phyloP scores from a whole-genome alignment of 1,139 yeast genomes.

The Hyphopichia fennica region DNA sequence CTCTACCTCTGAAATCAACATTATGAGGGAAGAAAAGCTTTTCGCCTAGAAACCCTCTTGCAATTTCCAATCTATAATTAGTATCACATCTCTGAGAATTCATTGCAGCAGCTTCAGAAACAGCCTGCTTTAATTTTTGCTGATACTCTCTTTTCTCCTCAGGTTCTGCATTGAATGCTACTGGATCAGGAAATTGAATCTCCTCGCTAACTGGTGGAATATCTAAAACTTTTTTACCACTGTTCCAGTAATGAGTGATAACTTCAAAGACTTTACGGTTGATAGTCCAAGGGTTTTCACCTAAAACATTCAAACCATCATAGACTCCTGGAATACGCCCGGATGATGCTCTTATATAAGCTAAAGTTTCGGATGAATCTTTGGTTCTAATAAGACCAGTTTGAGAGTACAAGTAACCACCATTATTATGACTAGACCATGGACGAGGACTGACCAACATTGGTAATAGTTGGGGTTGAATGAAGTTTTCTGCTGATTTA shows the following conservation, averaged over 20 bases:
- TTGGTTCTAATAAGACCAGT: slow-evolving; percentile 69
- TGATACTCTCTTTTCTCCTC: slow-evolving; percentile 67
- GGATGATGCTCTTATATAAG: slow-evolving; percentile 84
- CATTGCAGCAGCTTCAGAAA: slow-evolving; percentile 61
- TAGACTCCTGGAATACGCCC: slow-evolving; percentile 66
- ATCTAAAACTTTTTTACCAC: slow-evolving; percentile 75
- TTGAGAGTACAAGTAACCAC: slow-evolving; percentile 76
- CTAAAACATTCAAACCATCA: slow-evolving; percentile 84
- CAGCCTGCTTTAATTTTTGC: slow-evolving; percentile 53
- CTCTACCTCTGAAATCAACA: slow-evolving; percentile 92
- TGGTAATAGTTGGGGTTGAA: slow-evolving; percentile 89
- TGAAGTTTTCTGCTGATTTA: slow-evolving; percentile 62
- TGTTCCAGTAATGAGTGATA: slow-evolving; percentile 81
- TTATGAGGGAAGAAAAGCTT: slow-evolving; percentile 92
- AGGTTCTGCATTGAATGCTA: slow-evolving; percentile 73
- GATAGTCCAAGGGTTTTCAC: slow-evolving; percentile 90
- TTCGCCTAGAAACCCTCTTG: slow-evolving; percentile 88
- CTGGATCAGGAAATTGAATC: slow-evolving; percentile 61
- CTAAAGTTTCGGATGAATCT: slow-evolving; percentile 87
- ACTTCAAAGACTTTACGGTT: slow-evolving; percentile 69
- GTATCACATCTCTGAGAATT: slow-evolving; percentile 92
- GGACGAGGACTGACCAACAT: slow-evolving; percentile 89
- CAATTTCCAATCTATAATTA: slow-evolving; percentile 91
- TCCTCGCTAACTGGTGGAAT: slow-evolving; percentile 67
- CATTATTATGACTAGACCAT: slow-evolving; percentile 79